phyloP scores from a whole-genome alignment of 106 monocot genomes.

The Platanthera zijinensis region DNA sequence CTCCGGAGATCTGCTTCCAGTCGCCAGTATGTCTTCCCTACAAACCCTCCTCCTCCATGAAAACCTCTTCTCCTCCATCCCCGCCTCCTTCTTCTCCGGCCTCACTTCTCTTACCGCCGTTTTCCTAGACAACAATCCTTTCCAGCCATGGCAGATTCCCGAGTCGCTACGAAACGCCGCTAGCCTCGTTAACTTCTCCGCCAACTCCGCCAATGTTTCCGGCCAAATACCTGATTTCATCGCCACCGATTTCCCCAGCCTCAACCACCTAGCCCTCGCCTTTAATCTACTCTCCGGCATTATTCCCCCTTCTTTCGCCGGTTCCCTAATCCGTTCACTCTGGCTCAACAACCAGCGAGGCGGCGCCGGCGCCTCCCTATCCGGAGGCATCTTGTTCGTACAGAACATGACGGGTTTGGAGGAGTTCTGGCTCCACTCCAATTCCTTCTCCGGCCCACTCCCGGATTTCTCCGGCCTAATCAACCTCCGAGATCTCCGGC shows the following conservation, averaged over 20 bases:
- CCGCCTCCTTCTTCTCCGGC: slow-evolving; percentile 40
- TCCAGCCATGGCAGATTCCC: slow-evolving; percentile 41
- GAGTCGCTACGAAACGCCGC: slow-evolving; percentile 15
- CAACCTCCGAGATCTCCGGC: slow-evolving; percentile 27
- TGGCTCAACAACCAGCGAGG: slow-evolving; percentile 57
- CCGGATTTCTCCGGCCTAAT: slow-evolving; percentile 42
- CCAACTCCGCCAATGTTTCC: slow-evolving; percentile 40
- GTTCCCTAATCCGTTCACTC: slow-evolving; percentile 26
- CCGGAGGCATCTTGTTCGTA: slow-evolving; percentile 30
- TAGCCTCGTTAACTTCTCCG: slow-evolving; percentile 51
- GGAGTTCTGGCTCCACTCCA: slow-evolving; percentile 59
- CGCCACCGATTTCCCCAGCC: slow-evolving; percentile 24
- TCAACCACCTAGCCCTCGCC: slow-evolving; percentile 26
- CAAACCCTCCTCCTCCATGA: slow-evolving; percentile 45
- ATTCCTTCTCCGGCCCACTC: slow-evolving; percentile 48
- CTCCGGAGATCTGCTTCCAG: slow-evolving; percentile 41
- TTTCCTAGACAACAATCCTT: slow-evolving; percentile 51
- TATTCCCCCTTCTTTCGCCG: slow-evolving; percentile 4
- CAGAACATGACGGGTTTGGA: slow-evolving; percentile 31
- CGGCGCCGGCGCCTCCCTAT: slow-evolving; percentile 11
- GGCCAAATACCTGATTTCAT: slow-evolving; percentile 33
- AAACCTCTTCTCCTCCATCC: slow-evolving; percentile 50
- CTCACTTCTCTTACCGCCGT: slow-evolving; percentile 28
- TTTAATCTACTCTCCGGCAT: slow-evolving; percentile 26
- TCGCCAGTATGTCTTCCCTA: slow-evolving; percentile 28